Evolutionary conservation across 2,329 filamentous ascomycete species (phyloP), one percentile per base, ranked within the genome.

Genomic region (Cordyceps farinosa): DNA sequence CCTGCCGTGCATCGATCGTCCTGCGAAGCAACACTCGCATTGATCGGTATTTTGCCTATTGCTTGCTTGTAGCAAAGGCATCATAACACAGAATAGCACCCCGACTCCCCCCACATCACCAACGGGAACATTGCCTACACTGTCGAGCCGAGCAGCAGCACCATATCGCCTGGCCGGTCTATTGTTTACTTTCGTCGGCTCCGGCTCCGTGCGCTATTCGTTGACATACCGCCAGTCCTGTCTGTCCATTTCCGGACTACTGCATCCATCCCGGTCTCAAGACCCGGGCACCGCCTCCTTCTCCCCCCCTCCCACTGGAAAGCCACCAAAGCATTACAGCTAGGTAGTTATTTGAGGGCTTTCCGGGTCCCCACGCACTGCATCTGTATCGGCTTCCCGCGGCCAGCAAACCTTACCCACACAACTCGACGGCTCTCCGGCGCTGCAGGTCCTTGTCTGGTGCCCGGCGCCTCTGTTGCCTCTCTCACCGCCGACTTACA

Each of bases 391-490:
- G 57, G 57, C 47, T 60, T 52, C 34, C 57, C 30, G 57, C 57
- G 57, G 57, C 57, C 57, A 54, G 59, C 59, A 61, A 53, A 61
- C 59, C 59, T 55, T 61, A 55, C 51, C 59, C 59, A 61, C 59
- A 54, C 42, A 40, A 47, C 45, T 9, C 45, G 17, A 61, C 50
- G 27, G 22, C 59, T 54, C 32, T 29, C 13, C 36, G 5, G 22
- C 44, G 56, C 32, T 51, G 34, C 15, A 22, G 29, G 44, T 17
- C 22, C 22, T 22, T 22, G 22, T 22, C 32, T 27, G 22, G 13
- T 60, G 29, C 36, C 47, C 36, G 36, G 22, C 50, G 9, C 17
- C 34, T 52, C 13, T 10, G 22, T 51, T 7, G 32, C 10, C 11
- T 32, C 50, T 45, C 48, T 61, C 59, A 61, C 58, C 58, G 58